Evolutionary conservation across 345 rosid species (phyloP).

Genomic region (Laguncularia racemosa): DNA sequence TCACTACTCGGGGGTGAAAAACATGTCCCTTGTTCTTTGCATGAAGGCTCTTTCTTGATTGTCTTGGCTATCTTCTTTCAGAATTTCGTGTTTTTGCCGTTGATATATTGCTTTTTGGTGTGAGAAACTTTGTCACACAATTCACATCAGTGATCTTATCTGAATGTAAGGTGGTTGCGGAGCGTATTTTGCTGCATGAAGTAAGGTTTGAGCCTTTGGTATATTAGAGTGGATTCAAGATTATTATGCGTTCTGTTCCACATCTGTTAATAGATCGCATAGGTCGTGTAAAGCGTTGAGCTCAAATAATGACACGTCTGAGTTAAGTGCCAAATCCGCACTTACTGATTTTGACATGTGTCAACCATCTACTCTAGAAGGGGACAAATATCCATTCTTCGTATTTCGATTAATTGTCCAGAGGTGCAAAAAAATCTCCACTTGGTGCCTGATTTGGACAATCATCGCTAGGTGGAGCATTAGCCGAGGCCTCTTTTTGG

Average conservation of each 20-base stretch:
- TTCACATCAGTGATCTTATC: constrained; percentile 52
- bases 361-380: constrained; percentile 18
- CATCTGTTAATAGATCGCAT: constrained; percentile 12
- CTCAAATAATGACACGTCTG: constrained; percentile 16
- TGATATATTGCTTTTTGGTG: constrained; percentile 67
- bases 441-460: too few species aligned
- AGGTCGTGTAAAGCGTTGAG: constrained; percentile 16
- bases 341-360: constrained; percentile 17
- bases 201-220: constrained; percentile 69
- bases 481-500: too few species aligned
- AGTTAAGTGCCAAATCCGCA: constrained; percentile 14
- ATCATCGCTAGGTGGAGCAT: too few species aligned
- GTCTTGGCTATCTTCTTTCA: constrained; percentile 63
- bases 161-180: constrained; percentile 46
- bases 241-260: constrained; percentile 38
- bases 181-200: constrained; percentile 80
- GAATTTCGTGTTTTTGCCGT: constrained; percentile 72
- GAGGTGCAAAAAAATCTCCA: too few species aligned
- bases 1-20: constrained; percentile 57
- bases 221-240: constrained; percentile 71
- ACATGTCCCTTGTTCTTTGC: constrained; percentile 56
- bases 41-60: constrained; percentile 70
- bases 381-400: too few species aligned
- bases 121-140: constrained; percentile 50
- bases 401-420: too few species aligned